Conservation (phyloP, 495 filamentous ascomycete genomes). For the Opeltia flavorubescens region DNA sequence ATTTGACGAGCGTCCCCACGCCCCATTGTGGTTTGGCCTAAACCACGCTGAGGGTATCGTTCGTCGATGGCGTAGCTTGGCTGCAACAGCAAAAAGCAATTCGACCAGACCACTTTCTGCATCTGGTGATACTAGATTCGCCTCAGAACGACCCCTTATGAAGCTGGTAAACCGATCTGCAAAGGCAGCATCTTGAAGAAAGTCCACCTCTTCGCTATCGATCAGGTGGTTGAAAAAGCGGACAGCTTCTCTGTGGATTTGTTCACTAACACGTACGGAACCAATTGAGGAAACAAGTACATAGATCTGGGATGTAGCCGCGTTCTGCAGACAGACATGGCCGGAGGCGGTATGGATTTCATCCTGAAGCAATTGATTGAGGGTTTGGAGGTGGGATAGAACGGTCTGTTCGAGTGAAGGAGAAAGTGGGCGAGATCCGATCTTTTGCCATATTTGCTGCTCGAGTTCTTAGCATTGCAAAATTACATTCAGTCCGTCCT, state of each 20-base stretch:
- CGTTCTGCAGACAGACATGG: conserved; percentile 77
- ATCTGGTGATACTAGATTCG: conserved; percentile 46
- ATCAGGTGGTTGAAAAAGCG: conserved; percentile 76
- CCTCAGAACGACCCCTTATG: conserved; percentile 46
- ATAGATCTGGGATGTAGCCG: conserved; percentile 72
- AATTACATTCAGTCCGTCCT: not conserved
- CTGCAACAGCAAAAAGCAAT: conserved; percentile 81
- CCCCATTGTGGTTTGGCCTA: conserved; percentile 25
- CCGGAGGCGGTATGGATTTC: conserved; percentile 77
- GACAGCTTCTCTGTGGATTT: conserved; percentile 67
- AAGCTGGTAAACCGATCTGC: conserved; percentile 72
- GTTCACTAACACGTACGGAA: conserved; percentile 60
- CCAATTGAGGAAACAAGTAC: conserved; percentile 77
- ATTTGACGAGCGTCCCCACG: conserved; percentile 27
- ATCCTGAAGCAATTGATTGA: conserved; percentile 71
- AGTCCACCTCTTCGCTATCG: conserved; percentile 89
- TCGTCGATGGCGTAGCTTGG: conserved; percentile 84
- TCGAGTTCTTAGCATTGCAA: conserved; percentile 6
- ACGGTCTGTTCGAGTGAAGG: conserved; percentile 33
- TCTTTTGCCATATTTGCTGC: conserved; percentile 71
- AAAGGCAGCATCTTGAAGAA: conserved; percentile 72
- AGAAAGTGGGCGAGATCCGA: conserved; percentile 35
- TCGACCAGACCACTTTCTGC: conserved; percentile 79
- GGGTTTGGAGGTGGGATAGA: conserved; percentile 42
- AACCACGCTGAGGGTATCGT: conserved; percentile 84